Conservation (phyloP, 2,329 filamentous ascomycete species). For the Cadophora luteo-olivacea region DNA sequence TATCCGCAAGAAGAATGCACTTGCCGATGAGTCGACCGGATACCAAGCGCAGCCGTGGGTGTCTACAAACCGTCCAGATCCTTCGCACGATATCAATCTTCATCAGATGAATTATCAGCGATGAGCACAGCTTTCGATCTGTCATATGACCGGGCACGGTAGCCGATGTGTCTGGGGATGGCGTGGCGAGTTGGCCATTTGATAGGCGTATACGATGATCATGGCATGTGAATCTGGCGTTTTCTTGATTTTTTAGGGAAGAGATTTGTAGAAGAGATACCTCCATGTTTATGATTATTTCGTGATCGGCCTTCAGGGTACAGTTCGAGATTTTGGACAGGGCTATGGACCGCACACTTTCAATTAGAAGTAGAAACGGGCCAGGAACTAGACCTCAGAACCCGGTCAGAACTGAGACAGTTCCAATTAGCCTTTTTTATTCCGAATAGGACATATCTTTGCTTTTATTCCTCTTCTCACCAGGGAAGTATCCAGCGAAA, state of each 20-base stretch:
- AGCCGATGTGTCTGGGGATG: constrained; percentile 18
- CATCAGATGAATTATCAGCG: constrained; percentile 16
- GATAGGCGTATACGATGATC: background rate
- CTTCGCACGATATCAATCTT: constrained; percentile 27
- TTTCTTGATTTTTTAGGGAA: too few relatives aligned
- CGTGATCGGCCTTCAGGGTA: background rate
- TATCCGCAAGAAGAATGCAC: constrained; percentile 17
- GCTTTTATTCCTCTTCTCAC: too few relatives aligned
- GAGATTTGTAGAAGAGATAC: background rate
- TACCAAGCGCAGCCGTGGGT: constrained; percentile 31
- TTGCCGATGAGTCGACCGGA: constrained; percentile 15
- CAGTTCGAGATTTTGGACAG: too few relatives aligned
- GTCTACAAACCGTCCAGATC: background rate
- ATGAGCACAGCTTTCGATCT: constrained; percentile 17
- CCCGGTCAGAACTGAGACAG: too few relatives aligned
- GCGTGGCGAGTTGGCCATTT: background rate
- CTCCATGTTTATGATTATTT: background rate
- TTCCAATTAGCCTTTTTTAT: too few relatives aligned
- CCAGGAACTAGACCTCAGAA: too few relatives aligned
- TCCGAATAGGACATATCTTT: too few relatives aligned
- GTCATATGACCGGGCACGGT: constrained; percentile 1
- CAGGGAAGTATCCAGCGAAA: too few relatives aligned
- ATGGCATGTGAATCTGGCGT: background rate
- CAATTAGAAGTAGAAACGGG: too few relatives aligned
- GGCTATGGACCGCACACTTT: too few relatives aligned